A percentile compares a stretch with the other conserved stretches of the same genome.
These are phyloP conservation scores for Trichaptum fuscoviolaceum DNA, from an alignment of 768 basidiomycete species.

Conservation along the genomic window DNA sequence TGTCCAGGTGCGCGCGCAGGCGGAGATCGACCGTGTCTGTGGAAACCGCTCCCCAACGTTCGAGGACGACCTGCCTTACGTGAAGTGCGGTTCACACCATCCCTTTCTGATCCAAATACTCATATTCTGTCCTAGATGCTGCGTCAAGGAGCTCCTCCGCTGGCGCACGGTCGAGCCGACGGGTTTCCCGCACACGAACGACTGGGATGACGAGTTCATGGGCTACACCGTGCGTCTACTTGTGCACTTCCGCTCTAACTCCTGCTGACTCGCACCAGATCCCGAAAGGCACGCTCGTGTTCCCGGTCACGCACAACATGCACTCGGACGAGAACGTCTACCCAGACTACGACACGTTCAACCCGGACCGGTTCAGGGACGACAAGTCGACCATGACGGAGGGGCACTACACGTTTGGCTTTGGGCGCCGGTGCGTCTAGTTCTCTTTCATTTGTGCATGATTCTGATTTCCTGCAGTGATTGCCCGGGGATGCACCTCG, in stretches of 20 bases:
- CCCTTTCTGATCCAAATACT: no score
- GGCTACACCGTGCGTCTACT: not conserved
- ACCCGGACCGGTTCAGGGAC: constrained; percentile 17
- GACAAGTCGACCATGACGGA: constrained; percentile 5
- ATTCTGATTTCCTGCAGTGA: no score
- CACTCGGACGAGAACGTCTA: constrained; percentile 12
- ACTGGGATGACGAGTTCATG: not conserved
- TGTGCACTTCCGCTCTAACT: not conserved
- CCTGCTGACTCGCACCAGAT: not conserved
- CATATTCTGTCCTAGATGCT: no score
- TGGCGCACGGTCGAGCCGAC: constrained; percentile 1
- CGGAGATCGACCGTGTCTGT: constrained; percentile 27
- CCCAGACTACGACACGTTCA: constrained; percentile 19
- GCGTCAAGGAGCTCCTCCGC: not conserved
- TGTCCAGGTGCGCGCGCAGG: constrained; percentile 28
- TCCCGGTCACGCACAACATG: not conserved
- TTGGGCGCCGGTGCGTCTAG: not conserved
- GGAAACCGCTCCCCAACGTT: constrained; percentile 26
- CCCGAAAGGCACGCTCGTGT: constrained; percentile 1
- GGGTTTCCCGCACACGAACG: not conserved
- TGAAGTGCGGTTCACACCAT: no score
- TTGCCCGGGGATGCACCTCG: not conserved
- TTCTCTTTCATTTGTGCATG: not conserved
- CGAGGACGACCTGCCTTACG: constrained; percentile 15
- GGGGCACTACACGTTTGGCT: not conserved